Evolutionary conservation across 169 alveolate species (phyloP), one percentile per base, ranked within the genome.

Genomic region (Babesia gibsoni): DNA sequence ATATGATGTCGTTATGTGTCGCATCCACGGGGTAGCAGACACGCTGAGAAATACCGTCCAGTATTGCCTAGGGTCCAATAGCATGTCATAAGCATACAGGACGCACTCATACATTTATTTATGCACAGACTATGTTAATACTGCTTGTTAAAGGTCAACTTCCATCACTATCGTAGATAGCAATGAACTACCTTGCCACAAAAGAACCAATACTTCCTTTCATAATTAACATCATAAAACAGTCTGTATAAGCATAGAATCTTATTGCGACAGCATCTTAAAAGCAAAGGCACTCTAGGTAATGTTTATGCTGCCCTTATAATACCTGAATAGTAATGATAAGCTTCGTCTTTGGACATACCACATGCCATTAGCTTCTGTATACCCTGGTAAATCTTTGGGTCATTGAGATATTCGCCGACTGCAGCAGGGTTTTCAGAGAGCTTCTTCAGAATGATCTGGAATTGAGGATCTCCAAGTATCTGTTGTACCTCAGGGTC

Each of bases 401-500:
- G 99, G 84, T 98, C 99, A 68, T 92, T 92, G 83, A 96, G 80
- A 75, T 90, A 90, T 66, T 93, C 93, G 32, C 72, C 68, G 73
- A 89, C 77, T 20, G 88, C 39, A 42, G 82, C 79, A 30, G 97
- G 97, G 67, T 94, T 89, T 83, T 92, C 96, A 73, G 87, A 82
- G 32, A 94, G 73, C 72, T 86, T 84, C 84, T 91, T 88, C 48
- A 94, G 83, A 48, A 94, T 91, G 39, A 94, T 77, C 67, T 92
- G 92, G 86, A 95, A 93, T 84, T 96, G 99, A 39, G 97, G 99
- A 81, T 96, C 99, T 39, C 94, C 86, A 23, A 98, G 89, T 35
- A 98, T 94, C 35, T 88, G 86, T 91, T 96, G 96, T 45, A 98
- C 96, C 89, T 98, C 99, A 14, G 99, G 99, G 84, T 98, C 99